A percentile compares a stretch with the other conserved stretches of the same genome.
These are phyloP conservation scores for Diaporthe citriasiana DNA, from an alignment of 2,329 filamentous ascomycete genomes.

Conservation along the genomic window DNA sequence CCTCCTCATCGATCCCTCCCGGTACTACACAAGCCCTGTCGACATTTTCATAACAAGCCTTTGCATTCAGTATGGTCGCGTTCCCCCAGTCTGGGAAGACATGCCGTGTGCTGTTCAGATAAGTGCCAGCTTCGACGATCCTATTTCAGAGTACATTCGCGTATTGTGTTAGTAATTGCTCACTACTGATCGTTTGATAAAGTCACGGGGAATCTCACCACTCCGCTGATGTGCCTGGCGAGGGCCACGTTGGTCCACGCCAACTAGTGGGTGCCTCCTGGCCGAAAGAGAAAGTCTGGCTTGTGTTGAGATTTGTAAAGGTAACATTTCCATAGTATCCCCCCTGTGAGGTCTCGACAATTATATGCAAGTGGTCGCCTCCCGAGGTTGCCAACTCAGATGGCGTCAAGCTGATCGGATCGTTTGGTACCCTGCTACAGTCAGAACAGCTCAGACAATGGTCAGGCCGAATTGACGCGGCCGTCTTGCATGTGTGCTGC, in stretches of 20 bases:
- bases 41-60: background rate
- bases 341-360: conserved; percentile 1
- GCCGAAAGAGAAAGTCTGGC: conserved; percentile 12
- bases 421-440: conserved; percentile 9
- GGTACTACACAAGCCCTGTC: background rate
- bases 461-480: background rate
- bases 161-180: background rate
- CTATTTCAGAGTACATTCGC: background rate
- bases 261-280: conserved; percentile 17
- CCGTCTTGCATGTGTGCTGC: accelerated
- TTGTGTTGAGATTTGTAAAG: conserved; percentile 30
- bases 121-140: conserved; percentile 31
- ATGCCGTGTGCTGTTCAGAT: conserved; percentile 24
- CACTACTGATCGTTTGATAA: background rate
- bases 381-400: conserved; percentile 18
- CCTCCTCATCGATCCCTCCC: background rate
- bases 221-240: conserved; percentile 27
- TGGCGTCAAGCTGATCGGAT: conserved; percentile 4
- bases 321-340: conserved; percentile 3
- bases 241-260: conserved; percentile 30
- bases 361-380: conserved; percentile 10
- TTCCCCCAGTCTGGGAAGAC: conserved; percentile 34
- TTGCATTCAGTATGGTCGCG: conserved; percentile 21
- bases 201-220: background rate
- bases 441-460: background rate